These are phyloP conservation scores for Talaromyces sp. DNA, from an alignment of 2,329 filamentous ascomycete genomes.

Conservation along the genomic window DNA sequence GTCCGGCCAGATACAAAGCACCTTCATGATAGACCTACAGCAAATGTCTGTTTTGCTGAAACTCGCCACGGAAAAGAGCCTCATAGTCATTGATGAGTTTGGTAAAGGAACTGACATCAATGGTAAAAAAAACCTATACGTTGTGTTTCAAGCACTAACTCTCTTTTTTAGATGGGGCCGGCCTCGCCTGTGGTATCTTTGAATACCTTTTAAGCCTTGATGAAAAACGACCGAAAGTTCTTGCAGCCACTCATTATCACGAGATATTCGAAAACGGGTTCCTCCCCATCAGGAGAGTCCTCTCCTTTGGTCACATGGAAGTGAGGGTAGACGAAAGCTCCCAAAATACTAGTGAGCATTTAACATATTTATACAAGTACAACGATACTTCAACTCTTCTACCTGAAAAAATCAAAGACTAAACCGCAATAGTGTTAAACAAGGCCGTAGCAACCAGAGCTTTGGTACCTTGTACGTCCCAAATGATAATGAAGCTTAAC, in stretches of 20 bases:
- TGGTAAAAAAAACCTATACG: slow-evolving; percentile 25
- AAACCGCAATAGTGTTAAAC: slow-evolving; percentile 39
- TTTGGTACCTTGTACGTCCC: slow-evolving; percentile 64
- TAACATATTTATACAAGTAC: slow-evolving; percentile 65
- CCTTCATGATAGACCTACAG: slow-evolving; percentile 78
- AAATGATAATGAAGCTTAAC: not conserved
- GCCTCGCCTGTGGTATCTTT: slow-evolving; percentile 59
- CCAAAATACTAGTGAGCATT: slow-evolving; percentile 46
- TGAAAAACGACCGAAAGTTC: slow-evolving; percentile 52
- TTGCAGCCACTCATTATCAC: slow-evolving; percentile 62
- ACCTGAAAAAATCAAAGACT: slow-evolving; percentile 4
- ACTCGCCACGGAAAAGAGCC: slow-evolving; percentile 68
- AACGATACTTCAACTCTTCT: not conserved
- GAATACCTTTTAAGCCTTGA: slow-evolving; percentile 51
- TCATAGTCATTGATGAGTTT: slow-evolving; percentile 93
- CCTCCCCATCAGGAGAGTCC: slow-evolving; percentile 39
- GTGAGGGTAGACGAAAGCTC: slow-evolving; percentile 42
- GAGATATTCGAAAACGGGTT: slow-evolving; percentile 52
- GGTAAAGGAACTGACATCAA: slow-evolving; percentile 63
- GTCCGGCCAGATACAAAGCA: slow-evolving; percentile 56
- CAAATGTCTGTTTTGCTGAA: slow-evolving; percentile 75
- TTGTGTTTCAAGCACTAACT: not conserved
- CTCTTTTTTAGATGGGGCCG: slow-evolving; percentile 53
- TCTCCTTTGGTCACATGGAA: slow-evolving; percentile 59
- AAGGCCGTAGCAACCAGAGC: slow-evolving; percentile 70